Evolutionary conservation across 2,329 filamentous ascomycete genomes (phyloP).

Genomic region (Colletotrichum gloeosporioides): DNA sequence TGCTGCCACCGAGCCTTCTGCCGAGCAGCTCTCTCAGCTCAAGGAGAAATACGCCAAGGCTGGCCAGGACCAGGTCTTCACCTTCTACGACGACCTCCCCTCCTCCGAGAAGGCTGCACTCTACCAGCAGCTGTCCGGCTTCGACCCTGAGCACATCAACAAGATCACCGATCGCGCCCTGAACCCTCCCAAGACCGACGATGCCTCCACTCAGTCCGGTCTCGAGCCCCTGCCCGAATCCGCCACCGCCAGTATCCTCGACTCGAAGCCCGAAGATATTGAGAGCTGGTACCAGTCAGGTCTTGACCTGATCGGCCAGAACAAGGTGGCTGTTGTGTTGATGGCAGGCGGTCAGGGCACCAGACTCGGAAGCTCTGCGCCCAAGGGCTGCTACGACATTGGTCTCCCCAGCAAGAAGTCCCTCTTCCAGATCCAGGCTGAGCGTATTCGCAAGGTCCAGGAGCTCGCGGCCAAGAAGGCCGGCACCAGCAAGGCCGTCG

Average conservation of each 20-base stretch:
- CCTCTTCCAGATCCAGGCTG: slow-evolving; percentile 96
- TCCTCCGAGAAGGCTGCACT: slow-evolving; percentile 76
- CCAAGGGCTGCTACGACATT: slow-evolving; percentile 98
- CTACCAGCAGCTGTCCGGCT: slow-evolving; percentile 79
- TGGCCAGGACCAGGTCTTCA: slow-evolving; percentile 81
- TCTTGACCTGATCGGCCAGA: slow-evolving; percentile 79
- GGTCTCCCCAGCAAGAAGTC: slow-evolving; percentile 92
- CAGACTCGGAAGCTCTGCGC: slow-evolving; percentile 88
- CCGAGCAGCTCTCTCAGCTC: slow-evolving; percentile 71
- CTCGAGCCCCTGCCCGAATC: slow-evolving; percentile 89
- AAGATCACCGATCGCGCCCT: slow-evolving; percentile 83
- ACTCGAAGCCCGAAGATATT: slow-evolving; percentile 80
- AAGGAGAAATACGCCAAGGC: slow-evolving; percentile 76
- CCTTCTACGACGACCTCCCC: slow-evolving; percentile 81
- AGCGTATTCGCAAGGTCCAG: slow-evolving; percentile 89
- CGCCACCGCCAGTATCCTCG: slow-evolving; percentile 88
- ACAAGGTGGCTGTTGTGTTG: slow-evolving; percentile 84
- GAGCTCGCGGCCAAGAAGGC: slow-evolving; percentile 76
- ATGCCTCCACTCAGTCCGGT: slow-evolving; percentile 50
- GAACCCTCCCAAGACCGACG: slow-evolving; percentile 72
- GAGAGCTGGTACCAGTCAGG: slow-evolving; percentile 84
- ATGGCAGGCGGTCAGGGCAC: slow-evolving; percentile 99
- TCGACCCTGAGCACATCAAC: slow-evolving; percentile 89
- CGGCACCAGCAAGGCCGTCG: slow-evolving; percentile 57
- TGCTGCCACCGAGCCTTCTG: slow-evolving; percentile 58